Evolutionary conservation across 1,284 basidiomycete genomes (phyloP).

Genomic region (Leccinum griseonigrum): DNA sequence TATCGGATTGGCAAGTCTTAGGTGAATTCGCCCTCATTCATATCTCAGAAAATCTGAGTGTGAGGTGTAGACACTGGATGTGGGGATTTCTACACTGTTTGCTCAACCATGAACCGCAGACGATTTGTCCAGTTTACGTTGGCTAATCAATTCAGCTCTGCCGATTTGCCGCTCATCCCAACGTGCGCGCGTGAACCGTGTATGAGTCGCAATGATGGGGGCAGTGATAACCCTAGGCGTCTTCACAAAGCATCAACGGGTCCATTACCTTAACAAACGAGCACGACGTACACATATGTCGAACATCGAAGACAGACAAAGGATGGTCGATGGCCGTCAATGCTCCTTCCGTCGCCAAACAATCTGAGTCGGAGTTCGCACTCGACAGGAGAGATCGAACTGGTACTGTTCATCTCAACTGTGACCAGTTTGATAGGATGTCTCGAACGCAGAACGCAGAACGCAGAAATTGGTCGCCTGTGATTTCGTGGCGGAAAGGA

Average conservation of each 20-base stretch:
- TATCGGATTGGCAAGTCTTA: neutral
- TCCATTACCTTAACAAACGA: neutral
- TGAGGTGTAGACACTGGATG: neutral
- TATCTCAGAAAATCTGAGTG: neutral
- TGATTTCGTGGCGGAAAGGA: conserved; percentile 5
- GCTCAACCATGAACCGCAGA: neutral
- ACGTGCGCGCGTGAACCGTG: neutral
- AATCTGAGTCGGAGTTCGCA: conserved; percentile 27
- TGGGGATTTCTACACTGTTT: neutral
- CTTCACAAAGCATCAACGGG: neutral
- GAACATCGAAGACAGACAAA: neutral
- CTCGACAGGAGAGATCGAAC: conserved; percentile 27
- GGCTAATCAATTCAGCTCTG: neutral
- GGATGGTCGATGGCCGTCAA: conserved; percentile 20
- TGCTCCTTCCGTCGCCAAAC: conserved; percentile 25
- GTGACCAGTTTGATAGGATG: conserved; percentile 17
- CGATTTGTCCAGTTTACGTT: neutral
- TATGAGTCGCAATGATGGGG: neutral
- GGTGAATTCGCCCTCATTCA: neutral
- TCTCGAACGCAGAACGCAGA: conserved; percentile 15
- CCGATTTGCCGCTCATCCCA: neutral
- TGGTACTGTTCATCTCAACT: conserved; percentile 8
- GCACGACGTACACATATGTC: neutral
- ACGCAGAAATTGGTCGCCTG: neutral
- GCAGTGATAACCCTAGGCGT: neutral